A percentile compares a stretch with the other conserved stretches of the same genome.
Evolutionary conservation across 257 asterid species (phyloP).

Genomic region (Solanum piurae): DNA sequence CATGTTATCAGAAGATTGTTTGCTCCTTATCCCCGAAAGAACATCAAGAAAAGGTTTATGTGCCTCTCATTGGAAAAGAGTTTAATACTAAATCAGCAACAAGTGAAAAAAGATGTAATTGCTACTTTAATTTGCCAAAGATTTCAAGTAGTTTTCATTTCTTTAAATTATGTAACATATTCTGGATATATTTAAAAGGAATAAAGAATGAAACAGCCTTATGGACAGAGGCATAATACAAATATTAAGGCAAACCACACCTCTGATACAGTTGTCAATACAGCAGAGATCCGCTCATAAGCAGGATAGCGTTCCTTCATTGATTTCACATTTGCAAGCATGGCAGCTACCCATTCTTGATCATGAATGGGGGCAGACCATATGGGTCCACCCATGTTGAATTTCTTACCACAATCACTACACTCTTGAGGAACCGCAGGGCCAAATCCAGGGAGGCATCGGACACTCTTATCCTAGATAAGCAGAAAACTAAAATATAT

Average conservation of each 20-base stretch:
- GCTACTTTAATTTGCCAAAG: background rate
- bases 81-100: background rate
- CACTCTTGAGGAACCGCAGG: constrained; percentile 84
- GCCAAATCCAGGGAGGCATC: constrained; percentile 91
- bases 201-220: background rate
- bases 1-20: background rate
- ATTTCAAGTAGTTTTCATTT: background rate
- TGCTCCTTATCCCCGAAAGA: background rate
- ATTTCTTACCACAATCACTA: constrained; percentile 88
- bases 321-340: constrained; percentile 59
- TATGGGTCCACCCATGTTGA: constrained; percentile 96
- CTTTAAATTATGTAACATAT: background rate
- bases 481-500: background rate
- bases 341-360: constrained; percentile 81
- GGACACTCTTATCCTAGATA: constrained; percentile 60
- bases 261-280: constrained; percentile 90
- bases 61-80: background rate
- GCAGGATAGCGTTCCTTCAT: constrained; percentile 77
- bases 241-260: constrained; percentile 21
- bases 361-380: constrained; percentile 99
- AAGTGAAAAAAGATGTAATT: background rate
- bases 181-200: background rate
- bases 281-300: constrained; percentile 66
- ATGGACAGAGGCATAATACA: background rate
- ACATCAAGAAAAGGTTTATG: background rate